Base-by-base conservation (phyloP, 2,329 filamentous ascomycete genomes). In the Rosellinia necatrix region DNA sequence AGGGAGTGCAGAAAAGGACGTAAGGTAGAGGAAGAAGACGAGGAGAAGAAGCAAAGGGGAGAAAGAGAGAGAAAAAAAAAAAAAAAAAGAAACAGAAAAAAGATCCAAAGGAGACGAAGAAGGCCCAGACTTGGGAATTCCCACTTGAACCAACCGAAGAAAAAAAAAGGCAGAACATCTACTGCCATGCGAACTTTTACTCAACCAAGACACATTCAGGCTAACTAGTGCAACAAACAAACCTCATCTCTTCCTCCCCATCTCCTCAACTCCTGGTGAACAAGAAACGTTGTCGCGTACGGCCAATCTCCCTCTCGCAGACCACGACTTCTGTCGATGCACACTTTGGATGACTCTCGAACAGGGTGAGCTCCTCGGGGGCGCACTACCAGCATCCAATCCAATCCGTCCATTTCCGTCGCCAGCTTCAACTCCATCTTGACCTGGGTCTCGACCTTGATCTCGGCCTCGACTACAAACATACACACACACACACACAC, bases 311-410 rank as follows among this genome's bases (percentile, higher is more conserved):
- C 12, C 21, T 12, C n/a, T 10, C 37, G 15, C 51, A 21, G 22
- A 30, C 50, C n/a, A 41, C 49, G n/a, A 38, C 42, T n/a, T 42
- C 19, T 13, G 32, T 49, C 34, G 27, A 35, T 43, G 13, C 41
- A 37, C 46, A 29, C 50, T 43, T 58, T 60, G 57, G 60, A 62
- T 62, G 60, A 56, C 34, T 44, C 40, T 56, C 50, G 42, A 58
- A 25, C 53, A 53, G 48, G 50, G 53, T 49, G 57, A 62, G 60
- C 60, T 62, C 60, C 60, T 60, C 49, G 37, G 60, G 60, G 60
- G 60, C 56, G 57, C 53, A 44, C 47, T 60, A 51, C 47, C 50
- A 34, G 25, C 54, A 52, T 48, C 29, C 49, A 32, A 6, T 24
- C 19, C 27, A 37, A 25, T 38, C 25, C 50, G 27, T 49, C 19